phyloP scores from a whole-genome alignment of 2,329 filamentous ascomycete species.

The Ophiosphaerella narmari region DNA sequence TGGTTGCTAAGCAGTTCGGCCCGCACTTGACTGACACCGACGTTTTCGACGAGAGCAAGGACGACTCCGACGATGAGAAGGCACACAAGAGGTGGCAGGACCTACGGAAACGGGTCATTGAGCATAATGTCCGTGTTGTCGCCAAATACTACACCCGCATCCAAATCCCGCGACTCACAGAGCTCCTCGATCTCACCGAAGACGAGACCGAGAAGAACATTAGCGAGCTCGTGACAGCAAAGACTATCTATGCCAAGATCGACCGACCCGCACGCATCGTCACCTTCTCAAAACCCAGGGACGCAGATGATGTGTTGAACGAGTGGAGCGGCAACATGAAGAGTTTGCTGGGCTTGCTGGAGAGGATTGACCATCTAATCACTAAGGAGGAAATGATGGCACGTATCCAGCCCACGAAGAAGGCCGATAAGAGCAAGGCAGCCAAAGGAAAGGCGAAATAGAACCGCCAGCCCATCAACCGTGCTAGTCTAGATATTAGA shows the following conservation, averaged over 20 bases:
- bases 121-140: slow-evolving; percentile 97
- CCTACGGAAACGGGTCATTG: slow-evolving; percentile 95
- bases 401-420: slow-evolving; percentile 73
- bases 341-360: slow-evolving; percentile 80
- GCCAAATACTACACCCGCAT: slow-evolving; percentile 99
- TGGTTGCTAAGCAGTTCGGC: slow-evolving; percentile 86
- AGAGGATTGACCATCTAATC: slow-evolving; percentile 95
- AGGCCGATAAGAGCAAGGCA: slow-evolving; percentile 48
- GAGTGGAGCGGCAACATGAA: slow-evolving; percentile 99
- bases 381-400: slow-evolving; percentile 99
- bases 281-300: slow-evolving; percentile 90
- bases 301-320: slow-evolving; percentile 94
- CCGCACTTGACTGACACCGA: slow-evolving; percentile 87
- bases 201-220: slow-evolving; percentile 99
- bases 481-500: slow-evolving; percentile 40
- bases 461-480: not conserved
- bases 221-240: slow-evolving; percentile 92
- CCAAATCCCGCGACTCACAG: slow-evolving; percentile 84
- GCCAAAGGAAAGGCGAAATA: slow-evolving; percentile 44
- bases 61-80: slow-evolving; percentile 74
- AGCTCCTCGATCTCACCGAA: slow-evolving; percentile 88
- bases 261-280: slow-evolving; percentile 91
- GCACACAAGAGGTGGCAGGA: slow-evolving; percentile 89
- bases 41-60: slow-evolving; percentile 74
- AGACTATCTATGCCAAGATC: slow-evolving; percentile 98